A percentile compares a stretch with the other conserved stretches of the same genome.
Evolutionary conservation across 176 grass and related monocot species (phyloP).

Genomic region (Chloris gayana): DNA sequence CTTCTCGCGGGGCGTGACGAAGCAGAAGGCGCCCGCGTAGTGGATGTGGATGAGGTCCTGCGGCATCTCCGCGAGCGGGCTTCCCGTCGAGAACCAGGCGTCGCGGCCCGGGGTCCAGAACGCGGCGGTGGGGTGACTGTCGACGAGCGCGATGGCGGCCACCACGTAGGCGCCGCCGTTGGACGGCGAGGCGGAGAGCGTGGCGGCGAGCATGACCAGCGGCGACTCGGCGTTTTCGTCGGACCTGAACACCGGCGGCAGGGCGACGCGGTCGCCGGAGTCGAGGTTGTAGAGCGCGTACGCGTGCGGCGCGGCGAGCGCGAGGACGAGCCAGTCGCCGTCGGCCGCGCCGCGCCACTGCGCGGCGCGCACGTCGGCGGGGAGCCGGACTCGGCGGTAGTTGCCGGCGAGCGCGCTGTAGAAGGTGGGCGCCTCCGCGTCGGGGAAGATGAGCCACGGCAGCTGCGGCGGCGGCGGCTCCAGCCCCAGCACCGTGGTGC

Average conservation of each 20-base stretch:
- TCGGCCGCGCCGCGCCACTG: slow-evolving; percentile 31
- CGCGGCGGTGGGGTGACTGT: background rate
- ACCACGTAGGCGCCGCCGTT: background rate
- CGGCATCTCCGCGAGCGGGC: background rate
- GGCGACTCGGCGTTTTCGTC: background rate
- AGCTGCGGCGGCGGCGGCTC: slow-evolving; percentile 30
- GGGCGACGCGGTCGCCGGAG: background rate
- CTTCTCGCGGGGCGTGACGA: slow-evolving; percentile 19
- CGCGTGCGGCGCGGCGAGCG: background rate
- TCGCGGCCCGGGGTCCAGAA: slow-evolving; percentile 28
- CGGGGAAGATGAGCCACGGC: slow-evolving; percentile 50
- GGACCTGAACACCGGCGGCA: background rate
- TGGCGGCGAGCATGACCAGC: slow-evolving; percentile 26
- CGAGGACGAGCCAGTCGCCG: slow-evolving; percentile 45
- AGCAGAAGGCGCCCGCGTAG: slow-evolving; percentile 14
- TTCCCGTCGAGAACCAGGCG: slow-evolving; percentile 1
- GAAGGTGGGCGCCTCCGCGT: slow-evolving; percentile 36
- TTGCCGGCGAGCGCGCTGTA: slow-evolving; percentile 20
- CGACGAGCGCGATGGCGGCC: slow-evolving; percentile 42
- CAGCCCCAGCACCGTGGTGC: background rate
- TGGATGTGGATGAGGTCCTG: slow-evolving; percentile 44
- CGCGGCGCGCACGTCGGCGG: slow-evolving; percentile 30
- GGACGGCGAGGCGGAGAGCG: slow-evolving; percentile 31
- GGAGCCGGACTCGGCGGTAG: slow-evolving; percentile 16
- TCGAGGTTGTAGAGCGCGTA: slow-evolving; percentile 47